Evolutionary conservation across 2,329 filamentous ascomycete genomes (phyloP).

Genomic region (Sarocladium strictum): DNA sequence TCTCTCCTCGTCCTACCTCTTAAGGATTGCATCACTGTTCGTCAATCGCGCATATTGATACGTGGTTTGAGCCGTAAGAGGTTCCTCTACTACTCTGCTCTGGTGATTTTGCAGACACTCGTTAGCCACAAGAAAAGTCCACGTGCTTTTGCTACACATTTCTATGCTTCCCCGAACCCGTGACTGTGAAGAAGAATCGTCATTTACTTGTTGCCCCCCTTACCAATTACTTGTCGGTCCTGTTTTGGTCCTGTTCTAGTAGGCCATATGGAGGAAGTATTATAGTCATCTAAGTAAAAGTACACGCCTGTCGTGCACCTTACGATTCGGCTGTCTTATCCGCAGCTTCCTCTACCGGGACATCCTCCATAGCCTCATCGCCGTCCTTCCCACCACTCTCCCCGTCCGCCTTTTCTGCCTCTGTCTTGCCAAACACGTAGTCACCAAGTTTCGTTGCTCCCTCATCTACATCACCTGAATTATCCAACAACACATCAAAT

Average conservation of each 20-base stretch:
- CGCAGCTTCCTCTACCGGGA: neutral
- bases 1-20: too few species aligned
- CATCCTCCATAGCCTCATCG: slow-evolving; percentile 18
- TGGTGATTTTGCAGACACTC: too few species aligned
- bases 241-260: too few species aligned
- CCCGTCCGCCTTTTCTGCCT: slow-evolving; percentile 10
- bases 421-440: slow-evolving; percentile 21
- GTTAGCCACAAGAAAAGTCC: too few species aligned
- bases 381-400: slow-evolving; percentile 12
- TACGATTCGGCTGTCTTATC: slow-evolving; percentile 7
- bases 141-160: too few species aligned
- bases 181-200: too few species aligned
- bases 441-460: slow-evolving; percentile 18
- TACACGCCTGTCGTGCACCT: neutral
- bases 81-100: too few species aligned
- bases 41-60: too few species aligned
- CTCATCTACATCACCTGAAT: slow-evolving; percentile 17
- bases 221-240: too few species aligned
- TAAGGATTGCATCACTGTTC: neutral
- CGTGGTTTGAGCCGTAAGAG: too few species aligned
- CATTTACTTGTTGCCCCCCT: too few species aligned
- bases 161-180: too few species aligned
- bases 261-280: neutral
- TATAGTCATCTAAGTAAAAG: neutral
- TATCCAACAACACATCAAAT: slow-evolving; percentile 19